Evolutionary conservation across 805 yeast species (phyloP).

Genomic region (Kodamaea hsintzibuensis): DNA sequence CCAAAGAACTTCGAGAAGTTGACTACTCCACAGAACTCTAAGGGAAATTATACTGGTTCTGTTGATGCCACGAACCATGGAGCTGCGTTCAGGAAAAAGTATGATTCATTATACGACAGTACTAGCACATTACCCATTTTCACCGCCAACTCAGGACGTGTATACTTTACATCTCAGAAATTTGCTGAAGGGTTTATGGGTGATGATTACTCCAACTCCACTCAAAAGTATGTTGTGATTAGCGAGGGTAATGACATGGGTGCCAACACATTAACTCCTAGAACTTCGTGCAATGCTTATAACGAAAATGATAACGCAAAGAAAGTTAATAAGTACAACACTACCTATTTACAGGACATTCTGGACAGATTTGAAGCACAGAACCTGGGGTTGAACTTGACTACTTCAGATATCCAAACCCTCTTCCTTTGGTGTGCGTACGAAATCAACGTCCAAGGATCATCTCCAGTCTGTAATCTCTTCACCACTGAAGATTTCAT

Average conservation of each 20-base stretch:
- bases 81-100: constrained; percentile 21
- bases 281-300: constrained; percentile 26
- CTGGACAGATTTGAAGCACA: constrained; percentile 53
- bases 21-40: constrained; percentile 22
- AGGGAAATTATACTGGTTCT: constrained; percentile 23
- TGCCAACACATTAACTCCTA: constrained; percentile 26
- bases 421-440: constrained; percentile 68
- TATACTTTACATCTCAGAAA: constrained; percentile 21
- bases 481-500: constrained; percentile 69
- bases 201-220: constrained; percentile 14
- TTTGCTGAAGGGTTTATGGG: constrained; percentile 29
- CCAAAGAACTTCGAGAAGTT: constrained; percentile 21
- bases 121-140: constrained; percentile 18
- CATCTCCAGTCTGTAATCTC: constrained; percentile 45
- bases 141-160: constrained; percentile 23
- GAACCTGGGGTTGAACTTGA: constrained; percentile 51
- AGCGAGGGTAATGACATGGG: constrained; percentile 20
- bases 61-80: constrained; percentile 25
- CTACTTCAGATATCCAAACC: constrained; percentile 49
- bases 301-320: constrained; percentile 31
- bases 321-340: constrained; percentile 28
- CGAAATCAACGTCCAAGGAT: constrained; percentile 37
- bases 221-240: constrained; percentile 11
- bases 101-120: constrained; percentile 18
- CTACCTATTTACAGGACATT: constrained; percentile 50